These are phyloP conservation scores for Alloteropsis semialata DNA, from an alignment of 176 grass and related monocot genomes.

Conservation along the genomic window DNA sequence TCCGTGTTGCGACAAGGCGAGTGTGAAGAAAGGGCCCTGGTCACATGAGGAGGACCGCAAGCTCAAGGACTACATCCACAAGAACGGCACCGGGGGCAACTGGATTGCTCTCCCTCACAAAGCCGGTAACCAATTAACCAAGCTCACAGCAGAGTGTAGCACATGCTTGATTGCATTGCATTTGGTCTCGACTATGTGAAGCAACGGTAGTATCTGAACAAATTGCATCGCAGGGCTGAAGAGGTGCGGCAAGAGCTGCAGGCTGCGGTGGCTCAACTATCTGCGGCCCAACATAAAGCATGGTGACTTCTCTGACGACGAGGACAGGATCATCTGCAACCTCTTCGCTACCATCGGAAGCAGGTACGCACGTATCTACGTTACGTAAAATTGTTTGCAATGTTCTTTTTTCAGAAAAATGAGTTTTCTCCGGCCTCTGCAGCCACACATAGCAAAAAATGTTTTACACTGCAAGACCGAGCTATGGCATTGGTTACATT, in stretches of 20 bases:
- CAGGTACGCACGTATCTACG: neutral
- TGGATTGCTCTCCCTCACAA: conserved; percentile 51
- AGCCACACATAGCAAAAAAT: no score
- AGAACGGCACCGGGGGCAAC: conserved; percentile 61
- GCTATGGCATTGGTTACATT: no score
- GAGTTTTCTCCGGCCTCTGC: no score
- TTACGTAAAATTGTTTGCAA: no score
- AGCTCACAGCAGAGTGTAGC: neutral
- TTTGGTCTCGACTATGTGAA: no score
- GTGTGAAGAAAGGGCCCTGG: conserved; percentile 83
- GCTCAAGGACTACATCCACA: conserved; percentile 81
- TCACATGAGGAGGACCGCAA: conserved; percentile 73
- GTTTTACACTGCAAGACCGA: no score
- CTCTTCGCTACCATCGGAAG: conserved; percentile 74
- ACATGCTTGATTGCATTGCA: neutral
- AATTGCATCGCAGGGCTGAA: conserved; percentile 38
- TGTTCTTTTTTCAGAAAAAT: no score
- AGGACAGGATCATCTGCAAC: conserved; percentile 30
- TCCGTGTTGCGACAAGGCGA: conserved; percentile 79
- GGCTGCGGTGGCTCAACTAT: conserved; percentile 83
- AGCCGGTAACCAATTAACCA: neutral
- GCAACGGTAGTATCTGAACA: neutral
- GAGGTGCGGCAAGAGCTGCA: conserved; percentile 85
- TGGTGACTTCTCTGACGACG: conserved; percentile 10
- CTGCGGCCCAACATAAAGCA: conserved; percentile 29